phyloP scores from a whole-genome alignment of 768 basidiomycete genomes.

The Phaeolepiota aurea region DNA sequence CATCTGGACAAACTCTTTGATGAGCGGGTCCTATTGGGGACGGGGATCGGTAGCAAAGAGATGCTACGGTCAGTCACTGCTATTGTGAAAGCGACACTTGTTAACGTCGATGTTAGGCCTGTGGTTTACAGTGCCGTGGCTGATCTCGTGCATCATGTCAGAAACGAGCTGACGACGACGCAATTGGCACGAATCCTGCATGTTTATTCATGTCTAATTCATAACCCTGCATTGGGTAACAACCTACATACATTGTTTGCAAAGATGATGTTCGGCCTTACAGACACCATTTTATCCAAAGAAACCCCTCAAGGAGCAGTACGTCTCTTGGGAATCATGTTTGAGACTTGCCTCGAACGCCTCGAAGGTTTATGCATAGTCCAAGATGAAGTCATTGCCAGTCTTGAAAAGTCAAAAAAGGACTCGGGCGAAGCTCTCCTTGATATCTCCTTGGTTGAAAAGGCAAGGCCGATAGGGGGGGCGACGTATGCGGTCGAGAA shows the following conservation, averaged over 20 bases:
- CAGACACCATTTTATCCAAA: conserved; percentile 75
- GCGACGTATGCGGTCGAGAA: conserved; percentile 75
- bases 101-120: conserved; percentile 35
- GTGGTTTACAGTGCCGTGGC: conserved; percentile 83
- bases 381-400: conserved; percentile 42
- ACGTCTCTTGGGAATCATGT: conserved; percentile 62
- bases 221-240: conserved; percentile 75
- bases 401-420: conserved; percentile 42
- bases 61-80: conserved; percentile 53
- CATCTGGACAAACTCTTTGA: conserved; percentile 88
- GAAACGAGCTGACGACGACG: conserved; percentile 65
- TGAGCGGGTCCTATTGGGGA: conserved; percentile 83
- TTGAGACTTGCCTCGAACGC: conserved; percentile 80
- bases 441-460: conserved; percentile 72
- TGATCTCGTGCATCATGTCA: conserved; percentile 89
- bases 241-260: conserved; percentile 85
- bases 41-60: conserved; percentile 77
- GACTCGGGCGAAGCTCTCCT: conserved; percentile 27
- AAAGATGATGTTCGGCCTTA: conserved; percentile 86
- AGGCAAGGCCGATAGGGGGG: conserved; percentile 72
- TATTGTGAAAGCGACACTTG: conserved; percentile 2
- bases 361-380: conserved; percentile 72
- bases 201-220: conserved; percentile 81
- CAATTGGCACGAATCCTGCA: conserved; percentile 76
- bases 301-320: conserved; percentile 62